phyloP scores from a whole-genome alignment of 2,329 filamentous ascomycete species.

The Claviceps sp. region DNA sequence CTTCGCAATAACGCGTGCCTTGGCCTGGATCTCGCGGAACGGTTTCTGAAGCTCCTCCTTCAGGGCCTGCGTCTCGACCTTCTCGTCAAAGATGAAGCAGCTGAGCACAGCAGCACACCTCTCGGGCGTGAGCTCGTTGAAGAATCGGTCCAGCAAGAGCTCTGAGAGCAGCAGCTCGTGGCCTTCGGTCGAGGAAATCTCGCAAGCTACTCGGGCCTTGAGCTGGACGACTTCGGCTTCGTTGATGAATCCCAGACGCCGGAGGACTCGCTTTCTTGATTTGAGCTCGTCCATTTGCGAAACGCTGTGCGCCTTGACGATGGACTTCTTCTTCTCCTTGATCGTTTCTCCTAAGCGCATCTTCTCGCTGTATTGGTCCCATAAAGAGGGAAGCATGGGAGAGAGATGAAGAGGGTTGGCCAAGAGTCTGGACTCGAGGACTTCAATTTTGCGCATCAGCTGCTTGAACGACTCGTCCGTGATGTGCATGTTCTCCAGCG shows the following conservation, averaged over 20 bases:
- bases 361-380: constrained; percentile 77
- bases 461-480: constrained; percentile 88
- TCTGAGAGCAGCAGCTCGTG: constrained; percentile 91
- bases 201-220: constrained; percentile 93
- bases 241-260: constrained; percentile 89
- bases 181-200: constrained; percentile 82
- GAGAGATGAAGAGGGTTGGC: constrained; percentile 88
- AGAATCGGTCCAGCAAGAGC: constrained; percentile 91
- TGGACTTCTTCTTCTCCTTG: constrained; percentile 78
- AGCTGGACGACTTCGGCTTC: constrained; percentile 90
- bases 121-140: constrained; percentile 87
- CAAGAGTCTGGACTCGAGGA: constrained; percentile 79
- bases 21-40: constrained; percentile 71
- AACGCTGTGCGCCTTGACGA: constrained; percentile 71
- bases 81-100: constrained; percentile 96
- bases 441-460: constrained; percentile 87
- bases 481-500: constrained; percentile 93
- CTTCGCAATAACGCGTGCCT: constrained; percentile 81
- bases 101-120: constrained; percentile 76
- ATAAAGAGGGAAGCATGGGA: constrained; percentile 68
- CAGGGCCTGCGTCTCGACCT: constrained; percentile 63
- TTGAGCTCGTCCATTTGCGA: constrained; percentile 94
- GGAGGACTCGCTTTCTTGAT: constrained; percentile 85
- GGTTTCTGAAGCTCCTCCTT: constrained; percentile 80
- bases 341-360: constrained; percentile 63